Conservation (phyloP, 2,329 filamentous ascomycete species). For the Cladosporium oxysporum region DNA sequence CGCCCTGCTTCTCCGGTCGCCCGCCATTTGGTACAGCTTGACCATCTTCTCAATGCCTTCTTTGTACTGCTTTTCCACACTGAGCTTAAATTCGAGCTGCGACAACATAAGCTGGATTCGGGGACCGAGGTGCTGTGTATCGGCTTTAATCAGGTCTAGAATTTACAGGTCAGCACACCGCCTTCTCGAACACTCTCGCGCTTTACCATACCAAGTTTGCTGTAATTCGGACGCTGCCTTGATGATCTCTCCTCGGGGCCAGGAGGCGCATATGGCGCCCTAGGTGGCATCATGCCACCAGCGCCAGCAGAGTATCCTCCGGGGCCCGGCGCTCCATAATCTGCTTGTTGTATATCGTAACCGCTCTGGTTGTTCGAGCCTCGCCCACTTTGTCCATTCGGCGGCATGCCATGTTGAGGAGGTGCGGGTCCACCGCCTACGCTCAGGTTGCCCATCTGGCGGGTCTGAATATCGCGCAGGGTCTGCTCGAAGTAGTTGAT, state of each 20-base stretch:
- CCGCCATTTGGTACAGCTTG: slow-evolving; percentile 94
- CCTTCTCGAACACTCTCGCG: neutral
- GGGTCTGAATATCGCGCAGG: slow-evolving; percentile 83
- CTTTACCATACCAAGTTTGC: slow-evolving; percentile 76
- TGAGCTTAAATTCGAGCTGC: slow-evolving; percentile 97
- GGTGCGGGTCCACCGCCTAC: slow-evolving; percentile 51
- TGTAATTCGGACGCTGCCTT: slow-evolving; percentile 84
- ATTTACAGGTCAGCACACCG: slow-evolving; percentile 24
- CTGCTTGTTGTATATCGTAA: slow-evolving; percentile 57
- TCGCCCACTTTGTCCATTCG: slow-evolving; percentile 51
- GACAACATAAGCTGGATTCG: slow-evolving; percentile 99
- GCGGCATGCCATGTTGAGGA: slow-evolving; percentile 33
- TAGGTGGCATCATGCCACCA: slow-evolving; percentile 73
- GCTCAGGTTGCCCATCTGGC: slow-evolving; percentile 69
- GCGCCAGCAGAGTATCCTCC: slow-evolving; percentile 62
- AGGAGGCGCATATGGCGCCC: slow-evolving; percentile 75
- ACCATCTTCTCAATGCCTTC: slow-evolving; percentile 99
- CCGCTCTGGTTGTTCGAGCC: slow-evolving; percentile 49
- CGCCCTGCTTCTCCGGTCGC: slow-evolving; percentile 90
- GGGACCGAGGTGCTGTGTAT: slow-evolving; percentile 90
- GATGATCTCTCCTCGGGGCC: slow-evolving; percentile 68
- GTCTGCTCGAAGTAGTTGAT: slow-evolving; percentile 95
- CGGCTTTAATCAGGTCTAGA: slow-evolving; percentile 95
- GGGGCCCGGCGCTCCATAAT: slow-evolving; percentile 58
- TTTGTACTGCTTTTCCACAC: slow-evolving; percentile 98